Percentiles rank a stretch among this genome's conserved stretches.
These are phyloP conservation scores for Rhynchosporium graminicola DNA, from an alignment of 2,329 filamentous ascomycete genomes.

Conservation along the genomic window DNA sequence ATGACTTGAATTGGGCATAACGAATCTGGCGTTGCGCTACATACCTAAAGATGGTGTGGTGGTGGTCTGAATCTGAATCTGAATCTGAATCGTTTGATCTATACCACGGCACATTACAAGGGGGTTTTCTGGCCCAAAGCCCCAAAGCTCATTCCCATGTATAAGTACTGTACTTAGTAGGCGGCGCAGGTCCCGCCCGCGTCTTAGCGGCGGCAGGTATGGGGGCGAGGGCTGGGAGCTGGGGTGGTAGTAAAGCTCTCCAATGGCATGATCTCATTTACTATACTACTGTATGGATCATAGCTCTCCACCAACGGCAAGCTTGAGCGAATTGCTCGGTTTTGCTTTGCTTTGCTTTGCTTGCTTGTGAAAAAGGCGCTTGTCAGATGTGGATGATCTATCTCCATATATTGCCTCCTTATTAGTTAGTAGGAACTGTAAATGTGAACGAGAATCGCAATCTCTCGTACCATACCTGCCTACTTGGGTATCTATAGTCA, in stretches of 20 bases:
- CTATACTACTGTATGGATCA: neutral
- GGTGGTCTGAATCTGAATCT: too few relatives aligned
- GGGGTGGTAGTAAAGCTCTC: neutral
- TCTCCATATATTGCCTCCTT: too few relatives aligned
- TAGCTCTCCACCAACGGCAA: neutral
- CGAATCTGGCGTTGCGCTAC: too few relatives aligned
- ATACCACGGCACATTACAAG: too few relatives aligned
- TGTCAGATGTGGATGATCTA: constrained; percentile 4
- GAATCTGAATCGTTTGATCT: too few relatives aligned
- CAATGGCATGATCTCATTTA: neutral
- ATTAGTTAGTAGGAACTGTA: too few relatives aligned
- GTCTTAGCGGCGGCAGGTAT: too few relatives aligned
- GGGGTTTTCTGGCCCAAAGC: neutral
- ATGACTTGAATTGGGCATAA: too few relatives aligned
- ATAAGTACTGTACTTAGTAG: neutral
- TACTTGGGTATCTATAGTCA: neutral
- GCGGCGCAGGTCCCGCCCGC: too few relatives aligned
- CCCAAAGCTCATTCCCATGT: neutral
- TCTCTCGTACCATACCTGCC: neutral
- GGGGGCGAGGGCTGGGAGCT: too few relatives aligned
- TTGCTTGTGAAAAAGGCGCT: constrained; percentile 8
- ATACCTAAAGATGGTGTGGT: too few relatives aligned
- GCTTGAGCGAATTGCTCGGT: constrained; percentile 1
- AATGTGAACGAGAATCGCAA: neutral
- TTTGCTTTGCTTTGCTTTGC: neutral